Evolutionary conservation across 1,139 yeast species (phyloP).

Genomic region (Hyphopichia burtonii): DNA sequence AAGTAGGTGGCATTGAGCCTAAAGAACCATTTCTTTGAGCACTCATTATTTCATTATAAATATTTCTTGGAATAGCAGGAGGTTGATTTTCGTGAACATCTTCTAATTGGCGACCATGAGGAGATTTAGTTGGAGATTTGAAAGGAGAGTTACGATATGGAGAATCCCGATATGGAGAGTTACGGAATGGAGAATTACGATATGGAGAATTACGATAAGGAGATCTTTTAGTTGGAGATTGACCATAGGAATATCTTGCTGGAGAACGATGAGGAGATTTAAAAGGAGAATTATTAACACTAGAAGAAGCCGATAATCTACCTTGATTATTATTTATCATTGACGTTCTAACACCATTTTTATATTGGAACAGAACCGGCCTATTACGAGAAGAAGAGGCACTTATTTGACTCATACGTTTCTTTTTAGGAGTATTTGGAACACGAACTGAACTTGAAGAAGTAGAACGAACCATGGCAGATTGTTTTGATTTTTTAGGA

Average conservation of each 20-base stretch:
- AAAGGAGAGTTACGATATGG: slow-evolving; percentile 18
- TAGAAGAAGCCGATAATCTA: slow-evolving; percentile 30
- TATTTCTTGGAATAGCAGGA: slow-evolving; percentile 45
- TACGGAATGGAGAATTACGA: slow-evolving; percentile 16
- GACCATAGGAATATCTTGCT: slow-evolving; percentile 15
- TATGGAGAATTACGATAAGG: slow-evolving; percentile 9
- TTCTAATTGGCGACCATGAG: slow-evolving; percentile 5
- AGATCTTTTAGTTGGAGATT: slow-evolving; percentile 15
- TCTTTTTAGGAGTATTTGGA: slow-evolving; percentile 36
- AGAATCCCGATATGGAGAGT: slow-evolving; percentile 14
- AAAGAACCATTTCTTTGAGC: slow-evolving; percentile 33
- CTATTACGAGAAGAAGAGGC: slow-evolving; percentile 56
- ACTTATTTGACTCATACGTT: slow-evolving; percentile 50
- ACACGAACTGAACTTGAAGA: slow-evolving; percentile 13
- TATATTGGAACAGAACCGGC: slow-evolving; percentile 55
- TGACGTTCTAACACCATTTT: slow-evolving; percentile 25
- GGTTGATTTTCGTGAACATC: slow-evolving; percentile 10
- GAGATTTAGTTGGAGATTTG: slow-evolving; percentile 21
- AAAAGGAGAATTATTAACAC: slow-evolving; percentile 34
- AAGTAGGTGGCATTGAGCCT: slow-evolving; percentile 37
- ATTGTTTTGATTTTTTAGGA: slow-evolving; percentile 10
- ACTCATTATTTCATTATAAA: slow-evolving; percentile 45
- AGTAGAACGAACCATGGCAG: slow-evolving; percentile 2
- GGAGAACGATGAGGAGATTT: slow-evolving; percentile 19
- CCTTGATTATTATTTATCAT: slow-evolving; percentile 15